Conservation (phyloP, 2,329 filamentous ascomycete species). For the Epichloe brachyelytri region DNA sequence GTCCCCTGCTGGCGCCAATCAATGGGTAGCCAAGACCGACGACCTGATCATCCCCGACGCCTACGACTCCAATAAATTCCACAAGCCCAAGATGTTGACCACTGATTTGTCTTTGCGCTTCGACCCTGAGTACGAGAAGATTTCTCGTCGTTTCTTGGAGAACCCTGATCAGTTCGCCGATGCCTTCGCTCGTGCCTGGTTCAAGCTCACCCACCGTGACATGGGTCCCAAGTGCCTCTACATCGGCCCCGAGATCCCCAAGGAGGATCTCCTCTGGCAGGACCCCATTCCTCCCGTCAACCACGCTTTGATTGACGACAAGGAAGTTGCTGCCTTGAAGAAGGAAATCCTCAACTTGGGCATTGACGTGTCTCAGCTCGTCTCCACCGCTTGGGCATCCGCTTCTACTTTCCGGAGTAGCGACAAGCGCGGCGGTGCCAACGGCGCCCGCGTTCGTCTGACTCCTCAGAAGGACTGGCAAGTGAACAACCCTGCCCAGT, state of each 20-base stretch:
- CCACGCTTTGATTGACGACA: conserved; percentile 45
- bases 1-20: conserved; percentile 62
- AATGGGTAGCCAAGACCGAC: conserved; percentile 61
- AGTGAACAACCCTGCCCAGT: conserved; percentile 58
- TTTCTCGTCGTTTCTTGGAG: conserved; percentile 55
- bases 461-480: conserved; percentile 59
- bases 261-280: conserved; percentile 60
- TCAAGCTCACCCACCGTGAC: conserved; percentile 73
- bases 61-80: conserved; percentile 58
- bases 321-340: conserved; percentile 55
- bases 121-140: conserved; percentile 64
- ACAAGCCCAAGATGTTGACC: conserved; percentile 63
- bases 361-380: conserved; percentile 45
- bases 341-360: conserved; percentile 52
- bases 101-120: conserved; percentile 60
- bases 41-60: conserved; percentile 58
- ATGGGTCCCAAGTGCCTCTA: conserved; percentile 60
- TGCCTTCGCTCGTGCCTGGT: conserved; percentile 63
- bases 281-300: conserved; percentile 53
- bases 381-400: conserved; percentile 55
- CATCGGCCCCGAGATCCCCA: conserved; percentile 61
- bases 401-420: conserved; percentile 60
- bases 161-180: conserved; percentile 57
- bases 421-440: conserved; percentile 75
- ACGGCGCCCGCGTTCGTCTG: conserved; percentile 65